These are phyloP conservation scores for Aegilops longissima DNA, from an alignment of 176 grass and related monocot genomes.

Conservation along the genomic window DNA sequence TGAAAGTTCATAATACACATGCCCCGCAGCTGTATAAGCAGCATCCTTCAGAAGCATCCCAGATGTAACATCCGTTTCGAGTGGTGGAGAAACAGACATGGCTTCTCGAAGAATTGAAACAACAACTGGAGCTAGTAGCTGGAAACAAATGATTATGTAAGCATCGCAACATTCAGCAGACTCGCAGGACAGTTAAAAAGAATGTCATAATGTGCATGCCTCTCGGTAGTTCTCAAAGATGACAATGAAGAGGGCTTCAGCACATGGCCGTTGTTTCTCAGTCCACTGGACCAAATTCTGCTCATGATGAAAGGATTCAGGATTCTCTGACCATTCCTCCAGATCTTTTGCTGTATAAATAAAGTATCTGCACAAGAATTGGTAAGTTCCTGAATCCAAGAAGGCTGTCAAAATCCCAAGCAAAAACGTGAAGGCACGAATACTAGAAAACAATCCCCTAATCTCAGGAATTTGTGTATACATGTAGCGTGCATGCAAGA, in stretches of 20 bases:
- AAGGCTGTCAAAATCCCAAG: slow-evolving; percentile 8
- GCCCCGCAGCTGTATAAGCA: slow-evolving; percentile 85
- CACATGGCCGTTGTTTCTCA: slow-evolving; percentile 86
- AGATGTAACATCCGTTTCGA: slow-evolving; percentile 79
- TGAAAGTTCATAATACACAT: slow-evolving; percentile 99
- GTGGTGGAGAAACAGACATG: slow-evolving; percentile 73
- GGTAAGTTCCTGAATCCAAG: neutral
- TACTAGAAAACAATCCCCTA: neutral
- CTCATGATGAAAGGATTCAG: slow-evolving; percentile 93
- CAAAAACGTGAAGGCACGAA: neutral
- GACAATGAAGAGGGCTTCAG: slow-evolving; percentile 96
- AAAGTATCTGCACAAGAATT: slow-evolving; percentile 68
- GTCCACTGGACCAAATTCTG: slow-evolving; percentile 97
- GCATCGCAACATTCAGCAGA: slow-evolving; percentile 19
- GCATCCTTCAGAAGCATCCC: slow-evolving; percentile 99
- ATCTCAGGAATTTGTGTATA: neutral
- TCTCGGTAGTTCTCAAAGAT: slow-evolving; percentile 94
- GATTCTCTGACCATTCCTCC: slow-evolving; percentile 86
- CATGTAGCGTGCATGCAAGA: neutral
- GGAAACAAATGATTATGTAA: slow-evolving; percentile 39
- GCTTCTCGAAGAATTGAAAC: slow-evolving; percentile 91
- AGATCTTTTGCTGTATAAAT: slow-evolving; percentile 96
- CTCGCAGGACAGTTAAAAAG: slow-evolving; percentile 1
- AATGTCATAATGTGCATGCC: slow-evolving; percentile 40
- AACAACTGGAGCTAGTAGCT: slow-evolving; percentile 84